Evolutionary conservation across 352 stramenopile genomes (phyloP), one percentile per base, ranked within the genome.

Genomic region (Globisporangium megalacanthum): DNA sequence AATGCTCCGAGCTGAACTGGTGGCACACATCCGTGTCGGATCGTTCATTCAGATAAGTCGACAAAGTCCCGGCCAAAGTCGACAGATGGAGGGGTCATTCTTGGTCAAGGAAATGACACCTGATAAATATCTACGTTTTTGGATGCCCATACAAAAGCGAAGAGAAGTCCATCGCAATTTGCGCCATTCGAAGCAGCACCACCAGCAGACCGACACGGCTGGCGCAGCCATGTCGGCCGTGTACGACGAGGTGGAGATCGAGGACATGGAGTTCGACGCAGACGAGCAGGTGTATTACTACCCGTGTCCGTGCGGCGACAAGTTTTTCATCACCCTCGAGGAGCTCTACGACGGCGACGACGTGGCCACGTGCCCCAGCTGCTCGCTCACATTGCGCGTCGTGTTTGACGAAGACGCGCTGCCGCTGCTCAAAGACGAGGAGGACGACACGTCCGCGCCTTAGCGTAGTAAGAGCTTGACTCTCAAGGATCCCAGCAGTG

Each of bases 211-310:
- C 35, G 35, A 8, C 10, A 39, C 35, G 10, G 35, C 35, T 13
- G 35, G 35, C 35, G 57, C 35, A 25, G 54, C 44, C 20, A 94
- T 95, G 83, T 86, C 84, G 39, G 25, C 25, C 1, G 79, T 99
- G 55, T 99, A 99, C 75, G 97, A 99, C 77, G 97, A 99, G 74
- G 92, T 99, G 37, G 92, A 98, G 82, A 97, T 99, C 64, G 93
- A 98, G 73, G 96, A 99, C 70, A 98, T 99, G 92, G 86, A 92
- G 53, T 99, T 94, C 75, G 83, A 99, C 64, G 82, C 79, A n/a
- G 77, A 91, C 6, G 91, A 95, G 57, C 78, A 96, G 62, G 82
- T 91, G 51, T 99, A 98, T 69, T 97, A 93, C 60, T 99, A 99
- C 66, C 95, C 92, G 29, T 99, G 97, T 76, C 97, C 97, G 6